Base-by-base conservation (phyloP, 495 filamentous ascomycete species). In the Aspergillus sclerotiicarbonarius region DNA sequence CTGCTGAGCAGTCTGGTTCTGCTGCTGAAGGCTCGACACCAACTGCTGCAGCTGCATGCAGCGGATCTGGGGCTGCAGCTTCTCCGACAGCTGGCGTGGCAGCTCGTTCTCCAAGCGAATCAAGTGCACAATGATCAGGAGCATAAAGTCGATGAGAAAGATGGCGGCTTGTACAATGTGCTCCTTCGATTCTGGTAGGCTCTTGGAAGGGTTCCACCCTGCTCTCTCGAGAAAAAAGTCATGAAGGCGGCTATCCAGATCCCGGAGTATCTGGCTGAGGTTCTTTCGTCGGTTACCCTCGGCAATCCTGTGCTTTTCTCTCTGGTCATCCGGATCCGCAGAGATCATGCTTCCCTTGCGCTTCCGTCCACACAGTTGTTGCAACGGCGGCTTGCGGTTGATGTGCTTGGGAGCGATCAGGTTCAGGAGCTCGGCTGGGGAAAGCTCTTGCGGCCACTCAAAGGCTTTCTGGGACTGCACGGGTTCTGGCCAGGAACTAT, bases 101-200 rank as follows among this genome's bases (percentile, higher is more conserved):
- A 72, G 64, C 45, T 75, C 67, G 53, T 77, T 73, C 56, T 74
- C 74, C 58, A 71, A 67, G 47, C 69, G 66, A 53, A 77, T 69
- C n/a, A 76, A 60, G 49, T 71, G 64, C 15, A 74, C 60, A 35
- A 79, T 77, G 43, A 79, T 72, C 31, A 68, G 51, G 31, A 71
- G 64, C 70, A 76, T 72, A 59, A 76, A 77, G 54, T 79, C 76
- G 37, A 79, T 71, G 2, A 77, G 63, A 54, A 69, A 72, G 51
- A 79, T 71, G 9, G 76, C 73, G 8, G 68, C 76, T 61, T 79
- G 73, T 13, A 77, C 72, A 19, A 79, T 79, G 56, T 79, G 76
- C 53, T 79, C 76, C 65, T 79, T 79, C 29, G 76, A 79, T 35
- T 77, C 71, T 1, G 72, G 69, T 16, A 77, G 65, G 57, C 71